Percentiles rank a stretch among this genome's conserved stretches.
Conservation (phyloP, 2,329 filamentous ascomycete species). For the Aquanectria penicillioides region DNA sequence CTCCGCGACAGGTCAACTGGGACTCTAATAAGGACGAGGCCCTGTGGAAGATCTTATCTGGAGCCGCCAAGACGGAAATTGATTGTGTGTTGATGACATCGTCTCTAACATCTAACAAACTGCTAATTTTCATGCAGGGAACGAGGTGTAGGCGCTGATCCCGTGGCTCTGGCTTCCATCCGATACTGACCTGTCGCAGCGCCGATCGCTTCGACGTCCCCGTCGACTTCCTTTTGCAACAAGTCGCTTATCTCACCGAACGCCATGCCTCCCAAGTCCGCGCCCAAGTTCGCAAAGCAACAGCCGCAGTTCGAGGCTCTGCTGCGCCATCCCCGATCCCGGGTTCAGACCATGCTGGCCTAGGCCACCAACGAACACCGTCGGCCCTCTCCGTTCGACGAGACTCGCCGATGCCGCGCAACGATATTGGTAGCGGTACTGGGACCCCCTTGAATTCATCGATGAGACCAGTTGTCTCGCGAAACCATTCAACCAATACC, state of each 20-base stretch:
- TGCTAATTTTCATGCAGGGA: constrained; percentile 65
- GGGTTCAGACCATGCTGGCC: constrained; percentile 55
- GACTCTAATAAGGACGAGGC: constrained; percentile 85
- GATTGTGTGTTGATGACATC: constrained; percentile 72
- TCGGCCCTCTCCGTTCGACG: constrained; percentile 67
- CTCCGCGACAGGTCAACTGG: constrained; percentile 78
- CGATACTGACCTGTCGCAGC: constrained; percentile 52
- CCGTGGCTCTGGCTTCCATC: constrained; percentile 15
- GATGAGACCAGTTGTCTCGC: constrained; percentile 56
- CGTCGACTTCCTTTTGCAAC: constrained; percentile 88
- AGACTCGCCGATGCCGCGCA: constrained; percentile 64
- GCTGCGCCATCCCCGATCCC: constrained; percentile 67
- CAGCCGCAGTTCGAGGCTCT: constrained; percentile 65
- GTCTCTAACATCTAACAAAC: constrained; percentile 5
- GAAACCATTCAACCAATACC: constrained; percentile 60
- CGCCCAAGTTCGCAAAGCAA: constrained; percentile 85
- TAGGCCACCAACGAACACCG: constrained; percentile 53
- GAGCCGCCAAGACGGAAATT: constrained; percentile 82
- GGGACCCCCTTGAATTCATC: constrained; percentile 56
- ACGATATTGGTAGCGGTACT: constrained; percentile 54
- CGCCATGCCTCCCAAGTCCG: constrained; percentile 89
- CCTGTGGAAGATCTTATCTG: constrained; percentile 90
- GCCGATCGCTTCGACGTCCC: constrained; percentile 84
- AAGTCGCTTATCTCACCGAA: constrained; percentile 94
- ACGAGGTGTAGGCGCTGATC: constrained; percentile 71